Percentiles rank a stretch among this genome's conserved stretches.
These are phyloP conservation scores for Citrus cavaleriei DNA, from an alignment of 345 rosid species.

Conservation along the genomic window DNA sequence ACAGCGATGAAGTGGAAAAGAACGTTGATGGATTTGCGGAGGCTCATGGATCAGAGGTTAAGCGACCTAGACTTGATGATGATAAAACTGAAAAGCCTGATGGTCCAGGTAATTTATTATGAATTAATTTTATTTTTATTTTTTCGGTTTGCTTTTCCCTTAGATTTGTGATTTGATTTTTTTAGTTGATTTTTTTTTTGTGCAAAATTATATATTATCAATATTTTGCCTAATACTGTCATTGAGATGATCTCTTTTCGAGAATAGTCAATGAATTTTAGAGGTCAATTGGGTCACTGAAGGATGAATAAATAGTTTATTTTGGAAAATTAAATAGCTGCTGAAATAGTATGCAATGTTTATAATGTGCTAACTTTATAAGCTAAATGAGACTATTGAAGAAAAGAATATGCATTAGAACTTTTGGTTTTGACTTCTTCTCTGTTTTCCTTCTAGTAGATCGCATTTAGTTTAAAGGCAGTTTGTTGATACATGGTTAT, in stretches of 20 bases:
- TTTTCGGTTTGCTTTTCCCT: background rate
- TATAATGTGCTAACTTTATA: background rate
- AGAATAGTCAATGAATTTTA: no score
- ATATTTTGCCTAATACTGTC: background rate
- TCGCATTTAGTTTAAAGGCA: background rate
- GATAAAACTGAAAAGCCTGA: slow-evolving; percentile 21
- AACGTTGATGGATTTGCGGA: slow-evolving; percentile 18
- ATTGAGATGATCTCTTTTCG: no score
- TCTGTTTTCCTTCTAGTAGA: background rate
- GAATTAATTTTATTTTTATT: background rate
- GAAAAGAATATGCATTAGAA: background rate
- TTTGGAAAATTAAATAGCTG: background rate
- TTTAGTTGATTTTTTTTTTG: background rate
- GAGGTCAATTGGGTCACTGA: background rate
- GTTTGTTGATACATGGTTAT: no score
- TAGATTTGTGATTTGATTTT: background rate
- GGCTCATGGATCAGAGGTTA: slow-evolving; percentile 25
- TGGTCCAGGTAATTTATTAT: slow-evolving; percentile 37
- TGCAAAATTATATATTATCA: no score
- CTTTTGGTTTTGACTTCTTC: background rate
- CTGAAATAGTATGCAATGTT: background rate
- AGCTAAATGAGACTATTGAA: background rate
- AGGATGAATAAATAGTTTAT: background rate
- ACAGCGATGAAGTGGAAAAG: slow-evolving; percentile 15
- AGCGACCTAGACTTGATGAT: slow-evolving; percentile 50